These are phyloP conservation scores for Beauveria australis DNA, from an alignment of 2,329 filamentous ascomycete genomes.

Conservation along the genomic window DNA sequence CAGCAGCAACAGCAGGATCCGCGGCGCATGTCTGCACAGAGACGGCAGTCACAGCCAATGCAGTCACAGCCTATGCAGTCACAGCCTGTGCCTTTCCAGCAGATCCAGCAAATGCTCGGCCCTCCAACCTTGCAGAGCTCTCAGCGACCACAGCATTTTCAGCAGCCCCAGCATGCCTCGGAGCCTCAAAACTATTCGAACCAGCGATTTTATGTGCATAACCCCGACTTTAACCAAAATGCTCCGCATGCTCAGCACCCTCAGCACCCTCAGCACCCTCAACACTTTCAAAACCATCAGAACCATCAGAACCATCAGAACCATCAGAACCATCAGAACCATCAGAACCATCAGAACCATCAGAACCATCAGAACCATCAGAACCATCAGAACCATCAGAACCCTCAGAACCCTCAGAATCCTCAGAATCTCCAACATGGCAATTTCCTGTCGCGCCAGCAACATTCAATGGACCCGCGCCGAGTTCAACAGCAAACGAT, in stretches of 20 bases:
- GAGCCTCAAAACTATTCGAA: background rate
- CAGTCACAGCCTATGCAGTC: background rate
- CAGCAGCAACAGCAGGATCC: background rate
- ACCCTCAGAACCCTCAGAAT: no score
- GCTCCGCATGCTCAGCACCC: background rate
- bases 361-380: no score
- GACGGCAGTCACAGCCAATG: background rate
- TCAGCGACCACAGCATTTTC: background rate
- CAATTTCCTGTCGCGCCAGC: no score
- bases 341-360: no score
- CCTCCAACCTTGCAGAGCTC: background rate
- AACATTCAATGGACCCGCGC: no score
- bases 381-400: background rate
- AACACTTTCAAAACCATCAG: no score
- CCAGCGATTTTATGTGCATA: background rate
- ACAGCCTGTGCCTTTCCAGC: background rate
- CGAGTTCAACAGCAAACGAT: no score
- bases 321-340: background rate
- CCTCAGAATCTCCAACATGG: no score
- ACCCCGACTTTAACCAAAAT: background rate
- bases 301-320: no score
- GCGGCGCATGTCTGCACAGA: background rate
- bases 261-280: no score
- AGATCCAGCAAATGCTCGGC: background rate
- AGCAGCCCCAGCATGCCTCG: background rate